Evolutionary conservation across 345 rosid species (phyloP).

Genomic region (Aurinia saxatilis): DNA sequence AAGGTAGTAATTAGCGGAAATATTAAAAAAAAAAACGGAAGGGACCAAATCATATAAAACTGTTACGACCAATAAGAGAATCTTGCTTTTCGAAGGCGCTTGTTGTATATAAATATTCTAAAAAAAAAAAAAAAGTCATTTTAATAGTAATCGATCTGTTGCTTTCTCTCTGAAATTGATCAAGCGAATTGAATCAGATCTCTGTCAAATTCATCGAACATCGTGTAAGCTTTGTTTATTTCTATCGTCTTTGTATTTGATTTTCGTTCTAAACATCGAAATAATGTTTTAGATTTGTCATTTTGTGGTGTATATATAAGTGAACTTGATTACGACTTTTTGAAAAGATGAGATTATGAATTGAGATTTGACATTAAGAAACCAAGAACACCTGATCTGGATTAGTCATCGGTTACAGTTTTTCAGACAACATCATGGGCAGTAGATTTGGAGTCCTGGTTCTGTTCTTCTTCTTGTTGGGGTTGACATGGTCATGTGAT

Average conservation of each 20-base stretch:
- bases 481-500: constrained; percentile 37
- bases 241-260: not conserved
- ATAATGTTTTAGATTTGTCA: no score
- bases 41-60: not conserved
- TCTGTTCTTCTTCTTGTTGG: constrained; percentile 39
- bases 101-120: not conserved
- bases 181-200: not conserved
- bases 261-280: not conserved
- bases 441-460: constrained; percentile 42
- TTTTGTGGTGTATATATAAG: no score
- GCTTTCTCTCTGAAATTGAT: no score
- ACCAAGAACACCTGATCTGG: no score
- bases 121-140: not conserved
- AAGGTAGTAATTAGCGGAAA: not conserved
- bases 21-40: no score
- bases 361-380: no score
- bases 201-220: not conserved
- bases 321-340: no score
- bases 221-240: not conserved
- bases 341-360: no score
- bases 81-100: not conserved
- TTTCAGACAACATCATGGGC: constrained; percentile 51
- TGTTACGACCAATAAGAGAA: not conserved
- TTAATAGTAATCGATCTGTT: not conserved
- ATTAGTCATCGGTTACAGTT: not conserved